Evolutionary conservation across 1,139 yeast species (phyloP).

Genomic region (Magnusiomyces magnusii): DNA sequence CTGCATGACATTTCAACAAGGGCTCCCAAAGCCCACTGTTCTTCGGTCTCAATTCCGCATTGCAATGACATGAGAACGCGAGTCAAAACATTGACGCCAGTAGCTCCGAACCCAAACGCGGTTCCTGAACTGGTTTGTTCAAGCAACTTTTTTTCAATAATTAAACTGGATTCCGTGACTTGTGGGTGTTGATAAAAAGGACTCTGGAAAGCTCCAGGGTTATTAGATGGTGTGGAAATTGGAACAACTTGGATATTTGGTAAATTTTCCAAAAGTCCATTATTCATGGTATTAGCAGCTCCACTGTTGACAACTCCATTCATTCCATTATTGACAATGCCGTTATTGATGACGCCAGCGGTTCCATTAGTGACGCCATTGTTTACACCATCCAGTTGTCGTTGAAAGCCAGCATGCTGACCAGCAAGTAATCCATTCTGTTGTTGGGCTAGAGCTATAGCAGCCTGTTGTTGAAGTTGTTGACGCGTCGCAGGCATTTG

Average conservation of each 20-base stretch:
- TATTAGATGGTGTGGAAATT: conserved; percentile 32
- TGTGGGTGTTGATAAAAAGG: conserved; percentile 16
- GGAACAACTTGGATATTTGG: conserved; percentile 27
- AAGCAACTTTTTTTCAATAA: neutral
- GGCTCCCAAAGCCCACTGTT: conserved; percentile 58
- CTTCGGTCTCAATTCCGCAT: conserved; percentile 51
- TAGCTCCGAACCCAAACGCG: conserved; percentile 26
- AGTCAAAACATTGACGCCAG: conserved; percentile 36
- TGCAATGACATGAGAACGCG: conserved; percentile 59
- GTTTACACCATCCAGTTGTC: neutral
- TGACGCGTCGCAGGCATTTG: neutral
- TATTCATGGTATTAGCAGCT: too few relatives aligned
- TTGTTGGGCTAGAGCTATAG: neutral
- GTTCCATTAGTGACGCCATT: neutral
- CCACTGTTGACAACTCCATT: too few relatives aligned
- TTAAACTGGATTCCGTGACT: neutral
- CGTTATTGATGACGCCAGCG: too few relatives aligned
- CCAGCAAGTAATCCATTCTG: too few relatives aligned
- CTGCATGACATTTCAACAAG: conserved; percentile 46
- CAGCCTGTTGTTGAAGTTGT: neutral
- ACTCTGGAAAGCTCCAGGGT: conserved; percentile 30
- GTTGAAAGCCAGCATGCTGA: neutral
- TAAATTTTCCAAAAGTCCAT: neutral
- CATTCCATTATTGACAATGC: too few relatives aligned
- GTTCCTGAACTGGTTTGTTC: conserved; percentile 6